Evolutionary conservation across 176 grass and related monocot species (phyloP), one percentile per base, ranked within the genome.

Genomic region (Phoenix dactylifera): DNA sequence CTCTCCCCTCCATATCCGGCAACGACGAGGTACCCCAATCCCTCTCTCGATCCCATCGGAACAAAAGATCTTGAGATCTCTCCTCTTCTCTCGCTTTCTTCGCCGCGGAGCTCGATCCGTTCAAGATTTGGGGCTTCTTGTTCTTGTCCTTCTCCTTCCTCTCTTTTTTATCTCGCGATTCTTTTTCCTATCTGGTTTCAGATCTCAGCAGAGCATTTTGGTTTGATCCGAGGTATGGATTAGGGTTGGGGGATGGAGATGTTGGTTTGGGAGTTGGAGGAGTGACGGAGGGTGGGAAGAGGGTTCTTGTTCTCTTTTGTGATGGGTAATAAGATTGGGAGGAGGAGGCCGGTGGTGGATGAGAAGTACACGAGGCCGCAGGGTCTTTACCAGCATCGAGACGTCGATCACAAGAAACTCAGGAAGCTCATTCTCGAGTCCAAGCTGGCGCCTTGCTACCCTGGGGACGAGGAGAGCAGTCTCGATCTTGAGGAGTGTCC

Each of bases 371-470:
- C 87, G 52, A 76, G 84, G 62, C 93, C 93, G 60, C 93, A 97
- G 79, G 93, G 93, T 50, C 82, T 91, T 24, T 97, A 92, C 68
- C 80, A 91, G 75, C 87, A 91, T 78, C 58, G 59, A 56, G 87
- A 88, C 72, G 91, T 97, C 68, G 93, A 97, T 74, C 78, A 88
- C 57, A 97, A 92, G 80, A 97, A 97, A 74, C 80, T 97, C 51
- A 89, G 87, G 70, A 97, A 97, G 81, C 84, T 97, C 39, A 92
- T 97, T 69, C 87, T 97, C 25, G 87, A 97, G 64, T 86, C 93
- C 84, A 97, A 97, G 73, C 81, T 97, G 55, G 87, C 93, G 48
- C 93, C 93, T 22, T 97, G 93, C 72, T 97, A 91, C 68, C 84
- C 79, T 15, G 87, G 87, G 54, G 78, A 74, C 22, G 87, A 97